phyloP scores from a whole-genome alignment of 768 basidiomycete species.

The Leccinum disarticulatum region DNA sequence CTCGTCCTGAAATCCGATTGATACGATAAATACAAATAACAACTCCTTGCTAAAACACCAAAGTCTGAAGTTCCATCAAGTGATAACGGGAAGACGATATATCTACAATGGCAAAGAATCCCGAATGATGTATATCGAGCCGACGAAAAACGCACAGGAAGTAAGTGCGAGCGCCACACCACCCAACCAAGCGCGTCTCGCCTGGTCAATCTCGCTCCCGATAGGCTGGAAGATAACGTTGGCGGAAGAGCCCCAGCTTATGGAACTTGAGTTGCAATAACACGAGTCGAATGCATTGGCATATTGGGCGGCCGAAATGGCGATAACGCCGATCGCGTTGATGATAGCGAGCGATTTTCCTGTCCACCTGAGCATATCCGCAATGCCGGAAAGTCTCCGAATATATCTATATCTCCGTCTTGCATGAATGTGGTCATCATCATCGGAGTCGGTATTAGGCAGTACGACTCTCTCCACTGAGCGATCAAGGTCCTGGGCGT shows the following conservation, averaged over 20 bases:
- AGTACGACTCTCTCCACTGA: neutral
- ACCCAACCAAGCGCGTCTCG: conserved; percentile 37
- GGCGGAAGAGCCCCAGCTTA: conserved; percentile 19
- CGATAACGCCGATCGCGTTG: conserved; percentile 28
- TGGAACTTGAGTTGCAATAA: conserved; percentile 31
- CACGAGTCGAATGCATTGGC: conserved; percentile 26
- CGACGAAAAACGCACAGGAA: conserved; percentile 26
- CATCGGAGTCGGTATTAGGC: neutral
- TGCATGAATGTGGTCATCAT: neutral
- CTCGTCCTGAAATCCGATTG: too few species aligned
- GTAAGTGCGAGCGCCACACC: conserved; percentile 32
- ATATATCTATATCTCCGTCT: neutral
- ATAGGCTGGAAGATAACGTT: conserved; percentile 29
- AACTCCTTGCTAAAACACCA: too few species aligned
- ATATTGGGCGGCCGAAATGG: conserved; percentile 32
- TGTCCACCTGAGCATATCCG: conserved; percentile 25
- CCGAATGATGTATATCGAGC: conserved; percentile 28
- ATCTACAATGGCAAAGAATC: conserved; percentile 20
- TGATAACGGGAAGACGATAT: neutral
- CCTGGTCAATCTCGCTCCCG: conserved; percentile 23
- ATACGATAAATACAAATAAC: too few species aligned
- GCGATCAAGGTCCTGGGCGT: neutral
- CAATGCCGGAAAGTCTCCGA: neutral
- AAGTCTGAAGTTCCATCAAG: too few species aligned
- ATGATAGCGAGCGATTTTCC: conserved; percentile 29